Percentiles rank a stretch among this genome's conserved stretches.
phyloP scores from a whole-genome alignment of 2,329 filamentous ascomycete genomes.

The Pseudogymnoascus sp. region DNA sequence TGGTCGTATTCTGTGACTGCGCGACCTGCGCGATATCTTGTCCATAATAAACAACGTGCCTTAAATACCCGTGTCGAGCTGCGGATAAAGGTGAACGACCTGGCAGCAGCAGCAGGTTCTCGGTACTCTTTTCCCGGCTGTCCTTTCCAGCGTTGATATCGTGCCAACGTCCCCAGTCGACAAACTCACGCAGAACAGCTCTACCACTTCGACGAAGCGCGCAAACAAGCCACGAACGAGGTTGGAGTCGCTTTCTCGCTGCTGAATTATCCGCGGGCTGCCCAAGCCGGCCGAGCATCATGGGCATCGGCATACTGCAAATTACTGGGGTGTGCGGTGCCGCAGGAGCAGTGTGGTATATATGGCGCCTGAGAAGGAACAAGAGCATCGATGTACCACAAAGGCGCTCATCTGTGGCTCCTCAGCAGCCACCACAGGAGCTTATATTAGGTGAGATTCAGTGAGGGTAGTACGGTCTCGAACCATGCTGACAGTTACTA shows the following conservation, averaged over 20 bases:
- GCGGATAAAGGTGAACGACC: constrained; percentile 4
- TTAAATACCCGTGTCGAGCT: constrained; percentile 1
- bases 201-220: not conserved
- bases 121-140: not conserved
- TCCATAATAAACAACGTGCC: not conserved
- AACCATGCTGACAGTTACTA: constrained; percentile 11
- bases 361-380: not conserved
- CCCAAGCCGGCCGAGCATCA: not conserved
- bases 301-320: not conserved
- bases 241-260: not conserved
- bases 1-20: not conserved
- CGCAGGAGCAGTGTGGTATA: not conserved
- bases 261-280: not conserved
- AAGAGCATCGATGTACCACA: not conserved
- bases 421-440: not conserved
- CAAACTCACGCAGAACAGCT: not conserved
- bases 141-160: not conserved
- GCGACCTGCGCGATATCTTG: constrained; percentile 1
- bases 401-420: not conserved
- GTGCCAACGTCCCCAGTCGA: not conserved
- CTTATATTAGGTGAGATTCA: not conserved
- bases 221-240: not conserved
- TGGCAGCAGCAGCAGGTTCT: not conserved
- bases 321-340: constrained; percentile 1
- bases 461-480: not conserved